phyloP scores from a whole-genome alignment of 2,329 filamentous ascomycete genomes.

The Diaporthe velutina region DNA sequence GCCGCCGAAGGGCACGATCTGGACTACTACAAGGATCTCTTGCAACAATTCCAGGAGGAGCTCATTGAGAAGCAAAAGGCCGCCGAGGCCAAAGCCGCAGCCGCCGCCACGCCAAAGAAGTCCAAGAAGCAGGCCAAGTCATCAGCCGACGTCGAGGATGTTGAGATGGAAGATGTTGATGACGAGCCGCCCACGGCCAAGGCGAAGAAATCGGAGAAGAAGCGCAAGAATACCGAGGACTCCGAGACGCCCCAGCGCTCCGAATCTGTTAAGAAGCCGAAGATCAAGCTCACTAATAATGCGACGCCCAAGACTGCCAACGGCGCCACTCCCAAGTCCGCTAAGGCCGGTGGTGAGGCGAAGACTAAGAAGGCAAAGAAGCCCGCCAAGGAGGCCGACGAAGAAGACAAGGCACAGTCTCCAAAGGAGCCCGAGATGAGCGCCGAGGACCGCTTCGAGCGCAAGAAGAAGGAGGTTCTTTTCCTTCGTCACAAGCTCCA shows the following conservation, averaged over 20 bases:
- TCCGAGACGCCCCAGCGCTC: conserved; percentile 73
- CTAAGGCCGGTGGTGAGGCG: conserved; percentile 65
- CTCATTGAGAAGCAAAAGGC: conserved; percentile 71
- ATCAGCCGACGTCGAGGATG: conserved; percentile 34
- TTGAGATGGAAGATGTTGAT: conserved; percentile 62
- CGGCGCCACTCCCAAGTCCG: conserved; percentile 68
- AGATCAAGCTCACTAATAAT: conserved; percentile 74
- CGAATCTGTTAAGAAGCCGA: conserved; percentile 76
- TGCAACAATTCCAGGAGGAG: conserved; percentile 78
- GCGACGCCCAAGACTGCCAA: conserved; percentile 79
- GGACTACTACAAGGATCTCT: conserved; percentile 84
- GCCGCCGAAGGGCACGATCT: conserved; percentile 84
- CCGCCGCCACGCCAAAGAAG: conserved; percentile 55
- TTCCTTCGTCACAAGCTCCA: conserved; percentile 96
- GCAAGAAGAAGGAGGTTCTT: conserved; percentile 83
- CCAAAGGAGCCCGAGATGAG: conserved; percentile 70
- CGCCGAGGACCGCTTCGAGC: conserved; percentile 67
- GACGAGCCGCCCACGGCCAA: conserved; percentile 59
- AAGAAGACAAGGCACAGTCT: conserved; percentile 58
- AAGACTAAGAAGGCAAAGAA: conserved; percentile 68
- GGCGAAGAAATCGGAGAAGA: conserved; percentile 72
- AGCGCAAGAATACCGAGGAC: conserved; percentile 85
- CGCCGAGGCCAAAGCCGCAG: conserved; percentile 57
- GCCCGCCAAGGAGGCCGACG: conserved; percentile 65
- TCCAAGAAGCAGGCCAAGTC: conserved; percentile 61